Base-by-base conservation (phyloP, 768 basidiomycete genomes). In the Termitomyces sp. region DNA sequence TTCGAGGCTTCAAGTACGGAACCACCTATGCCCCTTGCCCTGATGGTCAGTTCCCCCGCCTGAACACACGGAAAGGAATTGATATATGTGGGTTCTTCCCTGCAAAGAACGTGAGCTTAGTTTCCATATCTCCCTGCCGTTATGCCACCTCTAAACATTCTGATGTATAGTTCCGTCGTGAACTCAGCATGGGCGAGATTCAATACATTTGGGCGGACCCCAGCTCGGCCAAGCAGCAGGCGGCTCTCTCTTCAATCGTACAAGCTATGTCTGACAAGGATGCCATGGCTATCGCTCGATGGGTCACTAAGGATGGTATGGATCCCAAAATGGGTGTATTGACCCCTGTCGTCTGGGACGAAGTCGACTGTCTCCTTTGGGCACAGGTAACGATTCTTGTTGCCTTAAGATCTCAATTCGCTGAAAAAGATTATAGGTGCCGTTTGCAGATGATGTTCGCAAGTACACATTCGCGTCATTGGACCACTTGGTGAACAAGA, bases 361-460 rank as follows among this genome's bases (percentile, higher is more conserved):
- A 84, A 18, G 78, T 90, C 10, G 93, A 97, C 64, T 91, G 86
- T 67, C 74, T 96, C 57, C 78, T 93, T 47, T 97, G 89, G 91
- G 83, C 84, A 22, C 88, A 88, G 76, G 95, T 93, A 65, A 24
- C 32, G 5, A 8, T n/a, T 18, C 33, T 30, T 12, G 8, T 14
- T 26, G 9, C 18, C 12, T n/a, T 14, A 16, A 10, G 4, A 26
- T 44, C n/a, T 9, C 39, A 34, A 5, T 50, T 44, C 12, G 3
- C 36, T 18, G 9, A 54, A 2, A 18, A 27, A 30, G n/a, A 12
- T 39, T 42, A 10, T 62, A 95, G 93, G 84, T 98, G 82, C 96
- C 96, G 0, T 98, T 97, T 67, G 93, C 93, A 2, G 96, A 99
- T 68, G 96, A 99, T 65, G 79, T 94, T 53, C 85, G 94, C 57